Evolutionary conservation across 495 filamentous ascomycete genomes (phyloP).

Genomic region (Neurospora sp.): DNA sequence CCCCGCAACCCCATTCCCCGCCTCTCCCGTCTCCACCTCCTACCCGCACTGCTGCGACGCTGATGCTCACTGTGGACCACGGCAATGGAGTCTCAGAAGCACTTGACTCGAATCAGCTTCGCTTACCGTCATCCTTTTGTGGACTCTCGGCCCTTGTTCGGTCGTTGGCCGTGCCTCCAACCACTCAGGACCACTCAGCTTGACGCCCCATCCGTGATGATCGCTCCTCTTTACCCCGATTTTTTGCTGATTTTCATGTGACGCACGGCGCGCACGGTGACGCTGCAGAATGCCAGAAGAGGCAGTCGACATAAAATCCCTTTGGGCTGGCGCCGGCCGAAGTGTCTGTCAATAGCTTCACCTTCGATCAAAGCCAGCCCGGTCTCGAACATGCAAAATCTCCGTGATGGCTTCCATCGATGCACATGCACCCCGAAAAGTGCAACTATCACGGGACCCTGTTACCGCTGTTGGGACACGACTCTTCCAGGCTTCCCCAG

Average conservation of each 20-base stretch:
- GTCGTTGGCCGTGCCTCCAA: neutral
- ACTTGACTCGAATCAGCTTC: neutral
- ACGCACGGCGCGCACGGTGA: neutral
- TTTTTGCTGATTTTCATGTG: neutral
- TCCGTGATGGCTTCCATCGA: neutral
- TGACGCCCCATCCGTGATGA: neutral
- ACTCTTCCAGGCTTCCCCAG: neutral
- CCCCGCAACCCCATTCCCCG: neutral
- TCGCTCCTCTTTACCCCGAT: neutral
- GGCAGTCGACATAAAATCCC: neutral
- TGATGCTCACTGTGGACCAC: neutral
- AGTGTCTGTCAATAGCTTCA: neutral
- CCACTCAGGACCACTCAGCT: neutral
- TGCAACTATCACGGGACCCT: neutral
- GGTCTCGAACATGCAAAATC: neutral
- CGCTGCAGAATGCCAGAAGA: neutral
- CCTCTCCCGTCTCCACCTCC: neutral
- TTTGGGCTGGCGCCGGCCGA: neutral
- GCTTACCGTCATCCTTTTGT: neutral
- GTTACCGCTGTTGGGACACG: neutral
- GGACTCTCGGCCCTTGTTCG: neutral
- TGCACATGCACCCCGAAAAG: neutral
- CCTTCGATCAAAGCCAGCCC: neutral
- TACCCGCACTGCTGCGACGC: neutral
- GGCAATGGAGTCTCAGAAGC: neutral